Evolutionary conservation across 257 asterid species (phyloP).

Genomic region (Jaltomata sinuosa): DNA sequence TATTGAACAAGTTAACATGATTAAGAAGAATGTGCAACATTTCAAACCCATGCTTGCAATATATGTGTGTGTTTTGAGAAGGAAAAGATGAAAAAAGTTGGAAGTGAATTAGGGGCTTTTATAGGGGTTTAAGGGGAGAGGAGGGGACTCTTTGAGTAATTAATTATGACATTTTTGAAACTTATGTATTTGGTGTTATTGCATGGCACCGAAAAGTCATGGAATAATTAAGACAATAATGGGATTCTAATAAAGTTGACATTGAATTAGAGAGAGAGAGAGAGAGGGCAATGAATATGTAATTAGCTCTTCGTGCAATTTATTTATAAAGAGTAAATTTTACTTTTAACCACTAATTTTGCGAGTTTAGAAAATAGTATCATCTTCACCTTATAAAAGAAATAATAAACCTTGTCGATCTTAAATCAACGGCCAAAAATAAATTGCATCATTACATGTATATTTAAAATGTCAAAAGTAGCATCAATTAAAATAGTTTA

Average conservation of each 20-base stretch:
- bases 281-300: too few species aligned
- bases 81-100: background rate
- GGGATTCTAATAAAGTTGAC: background rate
- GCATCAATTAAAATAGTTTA: too few species aligned
- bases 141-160: background rate
- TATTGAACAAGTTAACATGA: background rate
- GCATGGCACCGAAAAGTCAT: background rate
- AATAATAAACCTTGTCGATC: too few species aligned
- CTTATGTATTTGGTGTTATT: background rate
- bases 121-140: constrained; percentile 1
- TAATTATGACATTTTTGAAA: background rate
- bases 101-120: background rate
- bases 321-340: too few species aligned
- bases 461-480: too few species aligned
- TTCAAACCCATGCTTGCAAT: constrained; percentile 7
- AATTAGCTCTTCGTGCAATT: too few species aligned
- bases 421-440: too few species aligned
- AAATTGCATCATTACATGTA: too few species aligned
- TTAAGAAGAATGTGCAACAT: background rate
- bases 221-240: background rate
- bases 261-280: background rate
- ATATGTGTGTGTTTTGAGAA: background rate
- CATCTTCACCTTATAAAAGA: too few species aligned
- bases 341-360: too few species aligned
- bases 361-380: too few species aligned